Base-by-base conservation (phyloP, 345 rosid species). In the Hypericum perforatum region DNA sequence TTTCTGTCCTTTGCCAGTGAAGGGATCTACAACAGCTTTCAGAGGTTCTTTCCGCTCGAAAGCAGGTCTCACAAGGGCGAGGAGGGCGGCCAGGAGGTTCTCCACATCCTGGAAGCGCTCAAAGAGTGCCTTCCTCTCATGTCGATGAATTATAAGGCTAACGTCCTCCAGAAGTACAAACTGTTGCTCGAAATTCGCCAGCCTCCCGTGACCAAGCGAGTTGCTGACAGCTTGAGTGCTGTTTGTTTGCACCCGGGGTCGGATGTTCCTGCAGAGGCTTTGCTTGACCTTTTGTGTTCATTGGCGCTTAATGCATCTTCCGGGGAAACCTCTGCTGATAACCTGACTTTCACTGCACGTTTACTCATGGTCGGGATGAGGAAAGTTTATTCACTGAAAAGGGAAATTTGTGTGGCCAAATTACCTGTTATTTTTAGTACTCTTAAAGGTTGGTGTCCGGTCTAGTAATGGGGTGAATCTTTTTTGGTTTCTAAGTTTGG, bases 51-150 rank as follows among this genome's bases (percentile, higher is more conserved):
- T 50, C 74, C 82, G 39, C 80, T 85, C 0, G 84, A 87, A 6
- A 78, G 76, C 57, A 80, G 89, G 57, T 81, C 98, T 7, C 74
- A 74, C 10, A 52, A 50, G 0, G 65, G 61, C 57, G 74, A 67
- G 6, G 95, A 88, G 63, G 82, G 75, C 55, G 98, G 86, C 36
- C 85, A 76, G 66, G 90, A 82, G 65, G 84, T 88, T 49, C 72
- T 92, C 6, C 69, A 73, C 62, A 46, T 85, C 67, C 67, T 92
- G 10, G 85, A 76, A 37, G 74, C 91, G 45, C 68, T 92, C 7
- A 88, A 79, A 70, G 95, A 85, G 56, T 82, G 86, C 63, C 78
- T 88, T 67, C 86, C 97, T 37, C 68, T 75, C 63, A 66, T 92
- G 88, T 74, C 86, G 3, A 58, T 49, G 61, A 80, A 81, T 63